Base-by-base conservation (phyloP, 371 early-diverging fungal genomes). In the Mortierella polycephala region DNA sequence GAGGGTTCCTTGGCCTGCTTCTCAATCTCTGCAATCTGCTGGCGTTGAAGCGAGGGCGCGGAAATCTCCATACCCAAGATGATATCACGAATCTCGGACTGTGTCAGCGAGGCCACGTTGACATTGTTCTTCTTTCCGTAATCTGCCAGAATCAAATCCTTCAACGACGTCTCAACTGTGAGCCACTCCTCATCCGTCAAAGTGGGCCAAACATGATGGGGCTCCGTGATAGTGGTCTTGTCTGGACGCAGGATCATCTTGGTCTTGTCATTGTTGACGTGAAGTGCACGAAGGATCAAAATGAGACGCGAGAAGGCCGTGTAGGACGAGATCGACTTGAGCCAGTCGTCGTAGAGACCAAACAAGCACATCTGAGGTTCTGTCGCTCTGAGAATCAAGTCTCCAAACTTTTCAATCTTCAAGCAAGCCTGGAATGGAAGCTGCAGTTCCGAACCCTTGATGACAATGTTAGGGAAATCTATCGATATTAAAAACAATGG, bases 91-190 rank as follows among this genome's bases (percentile, higher is more conserved):
- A 99, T 95, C 87, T 99, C 99, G 2, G 96, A 94, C 59, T 94
- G 93, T 0, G 99, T 98, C 57, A 99, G 89, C 51, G 95, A 95
- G 7, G 96, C 95, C 42, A 97, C 97, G 64, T 98, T 98, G 65
- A 99, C 98, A 70, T 95, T 96, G 90, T 99, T 98, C 91, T 98
- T 97, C 87, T 96, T 97, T 82, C 98, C 98, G 82, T 99, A 99
- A 83, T 98, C 99, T 6, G 91, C 96, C 45, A 99, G 85, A 81
- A 99, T 99, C 83, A 99, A 82, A 83, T 99, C 99, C 91, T 98
- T 99, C 72, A 99, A 84, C 64, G 88, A 84, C 23, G 94, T 94
- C 88, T 99, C 99, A 10, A 98, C 96, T 84, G 94, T 91, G 61
- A 97, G 94, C 99, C 99, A 99, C 82, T 98, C 97, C 83, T 94